These are phyloP conservation scores for Solanum chacoense DNA, from an alignment of 305 asterid species.

Conservation along the genomic window DNA sequence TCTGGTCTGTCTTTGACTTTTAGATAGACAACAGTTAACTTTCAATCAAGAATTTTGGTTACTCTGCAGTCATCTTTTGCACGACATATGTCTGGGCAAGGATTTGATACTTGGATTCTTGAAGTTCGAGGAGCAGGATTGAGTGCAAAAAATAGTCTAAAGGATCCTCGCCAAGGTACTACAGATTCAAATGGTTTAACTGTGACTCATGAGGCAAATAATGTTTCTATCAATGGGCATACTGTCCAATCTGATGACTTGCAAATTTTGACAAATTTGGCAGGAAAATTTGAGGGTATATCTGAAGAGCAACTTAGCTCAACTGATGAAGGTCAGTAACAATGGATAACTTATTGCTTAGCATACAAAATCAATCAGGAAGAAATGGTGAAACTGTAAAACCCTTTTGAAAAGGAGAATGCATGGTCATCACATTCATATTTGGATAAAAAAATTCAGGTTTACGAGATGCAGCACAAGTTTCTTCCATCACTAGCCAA, in stretches of 20 bases:
- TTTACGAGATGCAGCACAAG: constrained; percentile 54
- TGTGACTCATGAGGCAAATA: background rate
- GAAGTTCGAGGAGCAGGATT: constrained; percentile 96
- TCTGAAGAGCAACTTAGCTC: background rate
- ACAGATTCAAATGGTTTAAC: background rate
- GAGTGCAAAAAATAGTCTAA: constrained; percentile 22
- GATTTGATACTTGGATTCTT: constrained; percentile 93
- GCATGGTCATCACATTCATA: background rate
- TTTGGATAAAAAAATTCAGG: constrained; percentile 27
- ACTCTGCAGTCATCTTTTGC: constrained; percentile 83
- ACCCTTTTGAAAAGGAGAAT: background rate
- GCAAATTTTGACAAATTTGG: background rate
- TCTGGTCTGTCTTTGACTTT: background rate
- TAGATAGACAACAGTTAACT: background rate
- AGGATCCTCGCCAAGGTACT: background rate
- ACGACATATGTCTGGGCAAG: constrained; percentile 89
- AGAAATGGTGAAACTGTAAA: background rate
- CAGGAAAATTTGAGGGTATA: background rate
- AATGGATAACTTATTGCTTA: background rate
- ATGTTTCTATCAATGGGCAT: background rate
- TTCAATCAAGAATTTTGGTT: background rate
- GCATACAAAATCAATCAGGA: background rate
- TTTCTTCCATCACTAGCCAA: constrained; percentile 49
- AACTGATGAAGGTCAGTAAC: background rate
- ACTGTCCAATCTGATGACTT: background rate